Conservation (phyloP, 2,329 filamentous ascomycete genomes). For the Curvularia hawaiiensis region DNA sequence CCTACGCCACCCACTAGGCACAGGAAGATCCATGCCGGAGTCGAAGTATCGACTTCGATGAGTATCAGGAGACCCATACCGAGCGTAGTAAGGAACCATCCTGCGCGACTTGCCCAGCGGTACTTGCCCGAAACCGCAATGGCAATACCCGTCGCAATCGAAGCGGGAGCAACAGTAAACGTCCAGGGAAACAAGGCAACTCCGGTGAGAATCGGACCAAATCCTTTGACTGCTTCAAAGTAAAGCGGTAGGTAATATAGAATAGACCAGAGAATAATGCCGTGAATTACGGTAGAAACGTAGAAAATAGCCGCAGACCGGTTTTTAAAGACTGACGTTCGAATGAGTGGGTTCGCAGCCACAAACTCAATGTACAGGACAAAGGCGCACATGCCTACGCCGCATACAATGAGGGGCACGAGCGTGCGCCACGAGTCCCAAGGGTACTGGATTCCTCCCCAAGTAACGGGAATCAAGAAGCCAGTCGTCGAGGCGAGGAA, state of each 20-base stretch:
- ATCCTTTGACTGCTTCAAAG: conserved; percentile 49
- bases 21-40: conserved; percentile 64
- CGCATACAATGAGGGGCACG: conserved; percentile 64
- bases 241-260: conserved; percentile 53
- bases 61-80: conserved; percentile 62
- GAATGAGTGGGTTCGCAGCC: conserved; percentile 58
- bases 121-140: conserved; percentile 64
- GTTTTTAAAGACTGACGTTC: conserved; percentile 54
- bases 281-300: conserved; percentile 62
- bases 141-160: conserved; percentile 59
- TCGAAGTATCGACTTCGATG: conserved; percentile 57
- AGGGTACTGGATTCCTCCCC: conserved; percentile 68
- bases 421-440: conserved; percentile 69
- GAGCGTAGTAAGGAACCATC: conserved; percentile 65
- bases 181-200: conserved; percentile 50
- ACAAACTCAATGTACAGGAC: conserved; percentile 60
- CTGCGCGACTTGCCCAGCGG: conserved; percentile 64
- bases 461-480: conserved; percentile 67
- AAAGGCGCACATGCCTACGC: conserved; percentile 58
- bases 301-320: conserved; percentile 58
- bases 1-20: conserved; percentile 66
- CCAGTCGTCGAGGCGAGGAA: conserved; percentile 65
- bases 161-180: conserved; percentile 67
- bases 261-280: conserved; percentile 53
- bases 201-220: conserved; percentile 47